Conservation (phyloP, 441 rosid species). For the Populus trichocarpa region DNA sequence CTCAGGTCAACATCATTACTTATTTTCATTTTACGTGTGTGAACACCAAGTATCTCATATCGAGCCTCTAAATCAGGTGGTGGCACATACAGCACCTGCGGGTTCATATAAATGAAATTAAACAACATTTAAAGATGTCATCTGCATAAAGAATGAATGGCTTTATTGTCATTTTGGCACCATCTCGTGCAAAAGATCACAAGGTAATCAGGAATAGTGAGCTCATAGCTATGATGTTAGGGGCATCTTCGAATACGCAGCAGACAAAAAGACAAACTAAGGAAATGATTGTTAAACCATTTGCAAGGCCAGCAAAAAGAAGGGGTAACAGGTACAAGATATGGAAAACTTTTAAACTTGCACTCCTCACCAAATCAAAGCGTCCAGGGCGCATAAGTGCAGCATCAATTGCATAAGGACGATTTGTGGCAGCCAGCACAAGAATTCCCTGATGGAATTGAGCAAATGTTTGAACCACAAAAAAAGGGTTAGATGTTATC, state of each 20-base stretch:
- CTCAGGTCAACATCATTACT: constrained; percentile 63
- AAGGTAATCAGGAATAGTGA: neutral
- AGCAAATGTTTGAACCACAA: constrained; percentile 3
- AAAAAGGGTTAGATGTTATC: neutral
- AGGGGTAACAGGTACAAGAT: neutral
- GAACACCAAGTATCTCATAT: constrained; percentile 73
- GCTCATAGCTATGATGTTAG: neutral
- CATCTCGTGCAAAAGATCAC: neutral
- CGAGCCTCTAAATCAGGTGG: constrained; percentile 83
- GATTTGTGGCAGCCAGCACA: constrained; percentile 92
- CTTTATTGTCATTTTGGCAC: neutral
- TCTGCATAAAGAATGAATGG: neutral
- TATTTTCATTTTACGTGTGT: constrained; percentile 73
- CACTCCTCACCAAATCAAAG: constrained; percentile 64
- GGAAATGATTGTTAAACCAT: neutral
- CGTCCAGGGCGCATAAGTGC: constrained; percentile 97
- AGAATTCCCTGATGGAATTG: constrained; percentile 62
- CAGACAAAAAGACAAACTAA: neutral
- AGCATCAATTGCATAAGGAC: constrained; percentile 83
- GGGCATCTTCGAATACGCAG: neutral
- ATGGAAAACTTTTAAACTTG: constrained; percentile 1
- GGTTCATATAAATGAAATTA: neutral
- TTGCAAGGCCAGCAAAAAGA: neutral
- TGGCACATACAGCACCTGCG: constrained; percentile 75
- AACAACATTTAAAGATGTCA: neutral